Conservation (phyloP, 2,329 filamentous ascomycete genomes). For the Scytalidium lignicola region DNA sequence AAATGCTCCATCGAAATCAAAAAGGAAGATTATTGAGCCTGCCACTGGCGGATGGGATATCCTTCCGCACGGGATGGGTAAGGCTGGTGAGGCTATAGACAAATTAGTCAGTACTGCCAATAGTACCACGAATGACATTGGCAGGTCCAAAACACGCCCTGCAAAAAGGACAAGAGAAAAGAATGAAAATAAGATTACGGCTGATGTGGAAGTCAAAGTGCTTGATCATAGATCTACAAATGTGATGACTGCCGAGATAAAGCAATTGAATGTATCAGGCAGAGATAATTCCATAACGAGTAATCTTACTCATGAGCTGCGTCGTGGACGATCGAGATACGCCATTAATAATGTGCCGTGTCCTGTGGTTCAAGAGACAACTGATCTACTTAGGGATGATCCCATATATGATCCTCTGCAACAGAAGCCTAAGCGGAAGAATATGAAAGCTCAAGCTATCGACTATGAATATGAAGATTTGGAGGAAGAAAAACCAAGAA, state of each 20-base stretch:
- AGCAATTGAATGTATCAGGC: too few relatives aligned
- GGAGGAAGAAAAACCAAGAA: background rate
- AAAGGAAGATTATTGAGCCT: slow-evolving; percentile 3
- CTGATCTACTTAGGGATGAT: background rate
- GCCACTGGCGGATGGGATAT: slow-evolving; percentile 33
- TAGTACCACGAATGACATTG: background rate
- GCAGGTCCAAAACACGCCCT: background rate
- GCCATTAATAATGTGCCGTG: too few relatives aligned
- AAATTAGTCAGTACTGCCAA: background rate
- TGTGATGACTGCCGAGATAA: too few relatives aligned
- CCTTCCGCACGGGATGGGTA: slow-evolving; percentile 52
- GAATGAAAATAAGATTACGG: too few relatives aligned
- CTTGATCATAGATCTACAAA: too few relatives aligned
- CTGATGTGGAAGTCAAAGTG: too few relatives aligned
- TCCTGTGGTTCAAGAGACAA: background rate
- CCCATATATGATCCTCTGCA: too few relatives aligned
- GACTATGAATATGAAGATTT: background rate
- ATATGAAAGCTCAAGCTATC: background rate
- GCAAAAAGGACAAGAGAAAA: too few relatives aligned
- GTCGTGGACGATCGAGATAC: too few relatives aligned
- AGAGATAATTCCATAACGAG: too few relatives aligned
- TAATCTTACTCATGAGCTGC: too few relatives aligned
- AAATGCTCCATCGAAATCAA: too few relatives aligned
- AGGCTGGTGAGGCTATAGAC: slow-evolving; percentile 13
- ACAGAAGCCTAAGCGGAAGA: background rate